A percentile compares a stretch with the other conserved stretches of the same genome.
Evolutionary conservation across 148 eudicot genomes (phyloP).

Genomic region (Linanthus parryae): DNA sequence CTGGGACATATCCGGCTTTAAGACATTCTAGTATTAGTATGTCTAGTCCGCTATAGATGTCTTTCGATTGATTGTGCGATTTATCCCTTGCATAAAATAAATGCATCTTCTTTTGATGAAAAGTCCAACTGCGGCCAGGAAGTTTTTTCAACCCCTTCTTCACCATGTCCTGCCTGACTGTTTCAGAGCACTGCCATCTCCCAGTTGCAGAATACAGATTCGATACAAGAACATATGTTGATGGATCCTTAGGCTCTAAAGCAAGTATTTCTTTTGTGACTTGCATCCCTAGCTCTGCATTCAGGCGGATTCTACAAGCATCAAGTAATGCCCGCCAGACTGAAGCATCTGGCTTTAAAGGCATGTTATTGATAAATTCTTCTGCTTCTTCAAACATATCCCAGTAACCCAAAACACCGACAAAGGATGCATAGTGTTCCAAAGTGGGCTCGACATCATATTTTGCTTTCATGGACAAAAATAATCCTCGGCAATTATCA

Average conservation of each 20-base stretch:
- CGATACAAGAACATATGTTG: slow-evolving; percentile 56
- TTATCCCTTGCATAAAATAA: slow-evolving; percentile 72
- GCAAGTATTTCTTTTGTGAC: slow-evolving; percentile 57
- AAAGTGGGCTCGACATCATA: slow-evolving; percentile 51
- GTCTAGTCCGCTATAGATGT: slow-evolving; percentile 58
- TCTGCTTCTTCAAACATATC: slow-evolving; percentile 76
- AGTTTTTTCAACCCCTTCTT: slow-evolving; percentile 51
- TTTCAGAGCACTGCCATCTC: slow-evolving; percentile 81
- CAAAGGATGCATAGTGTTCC: slow-evolving; percentile 67
- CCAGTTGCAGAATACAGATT: slow-evolving; percentile 85
- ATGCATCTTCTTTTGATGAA: slow-evolving; percentile 51
- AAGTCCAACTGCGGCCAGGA: slow-evolving; percentile 75
- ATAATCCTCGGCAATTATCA: slow-evolving; percentile 49
- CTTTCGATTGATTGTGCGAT: slow-evolving; percentile 58
- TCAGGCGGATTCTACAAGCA: slow-evolving; percentile 38
- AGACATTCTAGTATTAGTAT: slow-evolving; percentile 68
- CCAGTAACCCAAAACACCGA: slow-evolving; percentile 71
- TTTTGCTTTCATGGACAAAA: slow-evolving; percentile 46
- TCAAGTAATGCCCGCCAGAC: slow-evolving; percentile 86
- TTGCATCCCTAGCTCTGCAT: slow-evolving; percentile 38
- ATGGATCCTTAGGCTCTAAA: slow-evolving; percentile 59
- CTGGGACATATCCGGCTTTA: slow-evolving; percentile 78
- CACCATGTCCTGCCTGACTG: slow-evolving; percentile 62
- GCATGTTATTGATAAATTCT: slow-evolving; percentile 46
- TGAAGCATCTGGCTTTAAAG: slow-evolving; percentile 47